Conservation (phyloP, 108 stramenopile genomes). For the Fistulifera solaris region DNA sequence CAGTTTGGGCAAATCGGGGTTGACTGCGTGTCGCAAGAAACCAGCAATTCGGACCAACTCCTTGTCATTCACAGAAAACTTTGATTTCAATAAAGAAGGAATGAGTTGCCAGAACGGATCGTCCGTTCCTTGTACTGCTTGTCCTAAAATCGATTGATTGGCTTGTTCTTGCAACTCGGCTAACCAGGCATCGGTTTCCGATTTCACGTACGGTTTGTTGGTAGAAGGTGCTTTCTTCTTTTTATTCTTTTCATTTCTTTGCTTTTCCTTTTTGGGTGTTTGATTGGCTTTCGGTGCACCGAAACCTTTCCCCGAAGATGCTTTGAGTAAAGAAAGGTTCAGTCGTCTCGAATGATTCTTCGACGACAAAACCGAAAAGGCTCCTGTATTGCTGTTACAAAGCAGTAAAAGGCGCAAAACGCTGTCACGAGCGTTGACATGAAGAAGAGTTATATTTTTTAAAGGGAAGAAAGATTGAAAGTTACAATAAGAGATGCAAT, state of each 20-base stretch:
- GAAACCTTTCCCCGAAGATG: too few species aligned
- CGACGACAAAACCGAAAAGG: too few species aligned
- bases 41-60: slow-evolving; percentile 64
- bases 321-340: too few species aligned
- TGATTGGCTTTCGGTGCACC: too few species aligned
- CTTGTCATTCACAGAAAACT: slow-evolving; percentile 57
- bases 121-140: slow-evolving; percentile 37
- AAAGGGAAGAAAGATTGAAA: too few species aligned
- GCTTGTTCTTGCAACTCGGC: slow-evolving; percentile 41
- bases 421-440: too few species aligned
- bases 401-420: too few species aligned
- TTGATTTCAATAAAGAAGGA: slow-evolving; percentile 59
- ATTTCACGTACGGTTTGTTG: slow-evolving; percentile 29
- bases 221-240: not conserved
- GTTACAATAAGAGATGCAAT: too few species aligned
- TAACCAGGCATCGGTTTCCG: slow-evolving; percentile 55
- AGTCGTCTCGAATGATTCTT: too few species aligned
- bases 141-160: slow-evolving; percentile 37
- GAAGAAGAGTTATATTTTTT: too few species aligned
- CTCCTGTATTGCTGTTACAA: too few species aligned
- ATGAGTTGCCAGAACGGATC: slow-evolving; percentile 77
- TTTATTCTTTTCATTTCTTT: not conserved
- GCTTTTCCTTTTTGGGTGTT: not conserved
- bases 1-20: slow-evolving; percentile 29
- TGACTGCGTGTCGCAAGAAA: slow-evolving; percentile 47